Evolutionary conservation across 257 asterid genomes (phyloP), one percentile per base, ranked within the genome.

Genomic region (Lithospermum erythrorhizon): DNA sequence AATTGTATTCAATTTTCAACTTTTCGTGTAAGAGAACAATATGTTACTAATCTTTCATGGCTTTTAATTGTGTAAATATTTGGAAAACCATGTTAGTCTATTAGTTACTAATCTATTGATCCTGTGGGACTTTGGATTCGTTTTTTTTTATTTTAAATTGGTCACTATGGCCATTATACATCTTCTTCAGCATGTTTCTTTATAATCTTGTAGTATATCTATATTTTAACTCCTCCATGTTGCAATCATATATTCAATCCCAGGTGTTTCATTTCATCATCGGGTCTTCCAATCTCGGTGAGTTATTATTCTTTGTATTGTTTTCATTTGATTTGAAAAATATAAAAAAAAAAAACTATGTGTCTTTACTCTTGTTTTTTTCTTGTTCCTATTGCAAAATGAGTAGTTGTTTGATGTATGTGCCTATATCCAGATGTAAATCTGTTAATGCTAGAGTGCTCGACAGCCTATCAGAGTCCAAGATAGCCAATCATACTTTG

Each of bases 241-340:
- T 54, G 54, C 32, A 57, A 51, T n/a, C 68, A 22, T 58, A 66
- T 69, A 55, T 63, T 65, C 47, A 15, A 66, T 80, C 81, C 80
- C 95, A 91, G 98, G 96, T 88, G 77, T 81, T 91, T 70, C 98
- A 91, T 81, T 73, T 91, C 41, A 69, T 91, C 84, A 91, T 91
- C 48, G 98, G 98, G 76, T 79, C 82, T 59, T 86, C 94, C 37
- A 91, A 88, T 73, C 71, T 82, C 72, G 95, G 98, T 91, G 81
- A 82, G 95, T 57, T 21, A 21, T 22, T 6, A 3, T 41, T 59
- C 70, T 21, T 65, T 23, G 48, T 49, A 32, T 63, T 16, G 13
- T 9, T 55, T 11, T 0, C 57, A 53, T n/a, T n/a, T n/a, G 1
- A 53, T 0, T 19, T 18, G 20, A 52, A 52, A 17, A 18, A 17